Evolutionary conservation across 768 basidiomycete genomes (phyloP).

Genomic region (Stropharia rugosoannulata): DNA sequence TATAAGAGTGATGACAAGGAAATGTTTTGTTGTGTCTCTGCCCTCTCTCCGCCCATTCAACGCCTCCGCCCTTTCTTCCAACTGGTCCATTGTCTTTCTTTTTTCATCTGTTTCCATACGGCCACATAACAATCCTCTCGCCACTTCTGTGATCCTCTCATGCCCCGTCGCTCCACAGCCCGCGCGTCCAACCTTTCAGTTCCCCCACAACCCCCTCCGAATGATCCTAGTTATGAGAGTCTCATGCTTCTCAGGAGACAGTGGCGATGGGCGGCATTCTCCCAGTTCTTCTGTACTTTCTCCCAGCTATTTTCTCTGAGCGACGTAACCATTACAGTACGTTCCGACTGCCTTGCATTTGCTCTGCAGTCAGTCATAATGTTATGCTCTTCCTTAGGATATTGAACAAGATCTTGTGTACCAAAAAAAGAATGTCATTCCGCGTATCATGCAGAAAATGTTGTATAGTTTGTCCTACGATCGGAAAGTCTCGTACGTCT

Average conservation of each 20-base stretch:
- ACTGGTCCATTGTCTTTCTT: not conserved
- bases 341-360: slow-evolving; percentile 18
- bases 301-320: slow-evolving; percentile 66
- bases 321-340: slow-evolving; percentile 67
- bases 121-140: not conserved
- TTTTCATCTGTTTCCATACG: not conserved
- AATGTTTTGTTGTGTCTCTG: slow-evolving; percentile 20
- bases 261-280: slow-evolving; percentile 93
- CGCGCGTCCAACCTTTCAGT: slow-evolving; percentile 32
- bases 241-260: slow-evolving; percentile 64
- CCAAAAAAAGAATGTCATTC: slow-evolving; percentile 57
- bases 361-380: slow-evolving; percentile 8
- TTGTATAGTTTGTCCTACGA: slow-evolving; percentile 78
- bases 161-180: slow-evolving; percentile 58
- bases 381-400: slow-evolving; percentile 44
- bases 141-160: slow-evolving; percentile 19
- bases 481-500: slow-evolving; percentile 71
- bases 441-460: slow-evolving; percentile 74
- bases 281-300: slow-evolving; percentile 90
- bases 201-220: slow-evolving; percentile 24
- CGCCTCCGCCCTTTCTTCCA: not conserved
- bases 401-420: slow-evolving; percentile 75
- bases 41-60: slow-evolving; percentile 7
- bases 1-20: slow-evolving; percentile 23
- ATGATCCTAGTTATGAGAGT: slow-evolving; percentile 31